phyloP scores from a whole-genome alignment of 225 moss, liverwort and hornwort genomes.

The Ulota crispa region DNA sequence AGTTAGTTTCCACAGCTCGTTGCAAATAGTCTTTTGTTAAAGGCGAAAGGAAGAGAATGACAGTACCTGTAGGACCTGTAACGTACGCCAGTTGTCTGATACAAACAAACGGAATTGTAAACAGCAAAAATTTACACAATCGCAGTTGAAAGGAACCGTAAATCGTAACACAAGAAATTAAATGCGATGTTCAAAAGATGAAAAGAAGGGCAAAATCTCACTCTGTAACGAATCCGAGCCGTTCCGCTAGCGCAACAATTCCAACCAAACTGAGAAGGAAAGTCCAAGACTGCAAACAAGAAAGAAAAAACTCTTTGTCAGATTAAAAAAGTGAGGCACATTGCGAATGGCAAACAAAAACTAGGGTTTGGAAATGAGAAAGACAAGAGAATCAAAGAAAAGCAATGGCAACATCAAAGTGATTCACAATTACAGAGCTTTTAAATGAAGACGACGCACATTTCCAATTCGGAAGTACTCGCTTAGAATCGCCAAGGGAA shows the following conservation, averaged over 20 bases:
- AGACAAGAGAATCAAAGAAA: neutral
- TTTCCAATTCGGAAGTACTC: conserved; percentile 23
- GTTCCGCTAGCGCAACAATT: conserved; percentile 76
- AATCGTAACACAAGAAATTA: neutral
- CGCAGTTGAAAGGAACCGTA: neutral
- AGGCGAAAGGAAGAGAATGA: neutral
- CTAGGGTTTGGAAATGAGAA: neutral
- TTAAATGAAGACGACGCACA: conserved; percentile 25
- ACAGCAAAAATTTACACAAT: conserved; percentile 7
- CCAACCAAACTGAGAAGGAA: conserved; percentile 71
- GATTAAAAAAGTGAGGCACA: neutral
- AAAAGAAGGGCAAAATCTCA: conserved; percentile 34
- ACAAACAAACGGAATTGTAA: neutral
- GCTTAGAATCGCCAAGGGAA: conserved; percentile 32
- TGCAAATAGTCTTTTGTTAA: neutral
- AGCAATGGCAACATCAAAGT: neutral
- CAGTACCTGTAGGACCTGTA: conserved; percentile 60
- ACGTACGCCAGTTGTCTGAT: conserved; percentile 56
- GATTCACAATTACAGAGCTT: neutral
- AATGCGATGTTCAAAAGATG: neutral
- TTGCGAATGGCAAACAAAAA: neutral
- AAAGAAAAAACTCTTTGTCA: neutral
- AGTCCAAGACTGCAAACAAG: conserved; percentile 53
- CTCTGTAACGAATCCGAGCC: conserved; percentile 84
- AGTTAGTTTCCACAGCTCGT: neutral